Evolutionary conservation across 139 green algal species (phyloP).

Genomic region (Parachlorella kessleri): DNA sequence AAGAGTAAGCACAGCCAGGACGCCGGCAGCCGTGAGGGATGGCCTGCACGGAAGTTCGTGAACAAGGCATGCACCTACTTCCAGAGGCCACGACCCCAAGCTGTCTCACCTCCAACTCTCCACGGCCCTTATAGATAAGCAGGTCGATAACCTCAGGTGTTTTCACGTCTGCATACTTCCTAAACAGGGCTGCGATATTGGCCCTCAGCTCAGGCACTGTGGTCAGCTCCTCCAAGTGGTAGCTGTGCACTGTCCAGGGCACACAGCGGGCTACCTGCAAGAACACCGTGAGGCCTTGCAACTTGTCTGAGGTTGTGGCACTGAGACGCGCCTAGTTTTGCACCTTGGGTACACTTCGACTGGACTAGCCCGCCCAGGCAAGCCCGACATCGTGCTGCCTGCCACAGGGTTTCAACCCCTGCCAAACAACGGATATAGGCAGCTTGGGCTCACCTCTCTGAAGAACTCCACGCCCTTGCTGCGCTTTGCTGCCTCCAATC

Average conservation of each 20-base stretch:
- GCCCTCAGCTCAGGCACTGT: conserved; percentile 38
- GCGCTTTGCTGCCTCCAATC: background rate
- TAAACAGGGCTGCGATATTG: conserved; percentile 52
- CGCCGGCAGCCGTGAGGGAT: too few species aligned
- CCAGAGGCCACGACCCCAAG: too few species aligned
- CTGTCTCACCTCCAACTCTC: conserved; percentile 88
- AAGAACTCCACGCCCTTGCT: conserved; percentile 34
- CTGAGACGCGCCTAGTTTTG: too few species aligned
- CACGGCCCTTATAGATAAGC: conserved; percentile 85
- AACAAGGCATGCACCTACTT: too few species aligned
- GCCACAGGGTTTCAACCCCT: background rate
- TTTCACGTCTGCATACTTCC: conserved; percentile 34
- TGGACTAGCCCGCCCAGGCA: too few species aligned
- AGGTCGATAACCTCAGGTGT: conserved; percentile 70
- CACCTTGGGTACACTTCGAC: too few species aligned
- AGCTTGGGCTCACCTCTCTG: conserved; percentile 38
- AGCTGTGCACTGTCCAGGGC: conserved; percentile 53
- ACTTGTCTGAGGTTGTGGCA: too few species aligned
- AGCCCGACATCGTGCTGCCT: background rate
- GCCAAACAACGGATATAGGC: background rate
- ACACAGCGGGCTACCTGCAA: conserved; percentile 52
- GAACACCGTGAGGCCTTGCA: too few species aligned
- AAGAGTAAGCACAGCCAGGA: too few species aligned
- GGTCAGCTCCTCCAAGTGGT: conserved; percentile 61
- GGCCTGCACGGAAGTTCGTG: too few species aligned